Base-by-base conservation (phyloP, 257 asterid species). In the Apocynum venetum region DNA sequence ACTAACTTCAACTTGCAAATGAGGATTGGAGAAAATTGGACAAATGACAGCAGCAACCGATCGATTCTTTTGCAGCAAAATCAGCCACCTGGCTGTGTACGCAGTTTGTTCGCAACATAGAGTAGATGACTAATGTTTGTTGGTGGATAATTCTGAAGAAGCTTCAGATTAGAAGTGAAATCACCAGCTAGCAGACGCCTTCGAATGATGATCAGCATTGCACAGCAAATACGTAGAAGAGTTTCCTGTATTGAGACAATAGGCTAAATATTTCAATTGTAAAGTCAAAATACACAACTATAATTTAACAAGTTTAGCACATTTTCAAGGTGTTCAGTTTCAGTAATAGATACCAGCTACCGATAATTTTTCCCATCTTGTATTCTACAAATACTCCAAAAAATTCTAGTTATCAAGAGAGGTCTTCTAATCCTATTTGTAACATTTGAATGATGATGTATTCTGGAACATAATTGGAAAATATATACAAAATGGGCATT, bases 101-200 rank as follows among this genome's bases (percentile, higher is more conserved):
- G 95, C 81, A 94, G 59, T 86, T 94, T 92, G 85, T 88, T 90
- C 72, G 98, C 97, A 46, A 94, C 98, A 19, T 94, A 92, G 80
- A 94, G 92, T 73, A 94, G 91, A 85, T 94, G 97, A 83, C 97
- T 89, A 87, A 92, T 90, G 86, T 92, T 92, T 79, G 97, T 83
- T 13, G 94, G 80, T 4, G 98, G 98, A 78, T 91, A 94, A 76
- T 89, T 86, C 83, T 94, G 98, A 68, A 92, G 95, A 75, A 94
- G 82, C 86, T 94, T 92, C 75, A 94, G 88, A 89, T 94, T 94
- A 46, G 97, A 86, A 38, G 97, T 94, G 85, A 94, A 94, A 84
- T 94, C 98, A 5, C 97, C 97, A 53, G 96, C 98, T 71, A 94
- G 96, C 59, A 94, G 81, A 48, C 97, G 95, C 91, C 88, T 92